Evolutionary conservation across 2,329 filamentous ascomycete genomes (phyloP), one percentile per base, ranked within the genome.

Genomic region (Daldinia sp.): DNA sequence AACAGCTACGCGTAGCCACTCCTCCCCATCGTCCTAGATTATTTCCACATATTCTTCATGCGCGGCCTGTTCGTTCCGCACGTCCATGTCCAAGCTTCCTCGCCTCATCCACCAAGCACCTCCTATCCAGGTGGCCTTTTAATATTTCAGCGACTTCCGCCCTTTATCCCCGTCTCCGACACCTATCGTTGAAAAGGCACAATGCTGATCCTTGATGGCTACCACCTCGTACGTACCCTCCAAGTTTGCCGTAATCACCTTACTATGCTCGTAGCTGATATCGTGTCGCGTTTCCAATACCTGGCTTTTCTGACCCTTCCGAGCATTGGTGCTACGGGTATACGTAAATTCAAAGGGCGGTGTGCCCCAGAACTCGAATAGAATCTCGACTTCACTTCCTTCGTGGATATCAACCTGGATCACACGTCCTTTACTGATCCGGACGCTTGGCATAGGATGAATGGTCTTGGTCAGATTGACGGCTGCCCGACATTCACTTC

Each of bases 271-370:
- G 66, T 94, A 87, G 49, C 91, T 94, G 15, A 91, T 83, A 71
- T 97, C 94, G 69, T 95, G 93, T 70, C 92, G 87, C 68, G 96
- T 97, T 80, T 99, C 96, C 15, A 99, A 83, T 30, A 99, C 86
- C 71, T 89, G 84, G 34, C 90, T 87, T 73, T 88, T 91, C 76
- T 93, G 91, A 1, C 90, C 90, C 79, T 89, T 93, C 61, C 85
- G 90, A 56, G 88, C 89, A 75, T 97, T 97, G 43, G 92, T 92
- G 77, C 90, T 95, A 64, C 95, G 86, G 17, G 93, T 98, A 77
- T 96, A 98, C 59, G 94, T 97, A 75, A 98, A 99, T 78, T 98
- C 95, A 73, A 99, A 99, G 1, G 95, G 95, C 64, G 95, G 93
- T 4, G 92, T 94, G 58, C 96, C 95, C 81, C 91, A 94, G 79